Percentiles rank a stretch among this genome's conserved stretches.
These are phyloP conservation scores for Penicillium brevicompactum DNA, from an alignment of 2,329 filamentous ascomycete genomes.

Conservation along the genomic window DNA sequence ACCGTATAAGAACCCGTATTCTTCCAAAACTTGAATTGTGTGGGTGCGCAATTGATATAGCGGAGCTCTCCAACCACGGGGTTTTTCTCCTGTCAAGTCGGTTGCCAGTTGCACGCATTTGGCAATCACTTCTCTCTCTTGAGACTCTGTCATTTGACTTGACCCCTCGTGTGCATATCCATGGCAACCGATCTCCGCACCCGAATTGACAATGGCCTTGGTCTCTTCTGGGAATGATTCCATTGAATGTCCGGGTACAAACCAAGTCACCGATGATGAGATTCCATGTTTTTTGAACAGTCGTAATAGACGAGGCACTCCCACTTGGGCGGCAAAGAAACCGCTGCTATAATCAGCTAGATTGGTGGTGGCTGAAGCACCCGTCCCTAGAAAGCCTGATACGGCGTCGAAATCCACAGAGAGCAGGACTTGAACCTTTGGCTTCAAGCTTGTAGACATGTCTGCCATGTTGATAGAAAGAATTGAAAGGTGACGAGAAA, in stretches of 20 bases:
- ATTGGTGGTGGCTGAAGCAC: conserved; percentile 52
- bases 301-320: conserved; percentile 57
- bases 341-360: conserved; percentile 59
- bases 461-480: neutral
- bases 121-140: conserved; percentile 72
- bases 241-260: conserved; percentile 61
- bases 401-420: conserved; percentile 61
- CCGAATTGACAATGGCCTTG: conserved; percentile 53
- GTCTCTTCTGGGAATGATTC: conserved; percentile 60
- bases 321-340: conserved; percentile 60
- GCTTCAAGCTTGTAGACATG: neutral
- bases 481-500: neutral
- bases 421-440: conserved; percentile 27
- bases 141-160: conserved; percentile 68
- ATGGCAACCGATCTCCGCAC: conserved; percentile 54
- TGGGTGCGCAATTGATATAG: conserved; percentile 43
- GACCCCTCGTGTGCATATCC: conserved; percentile 75
- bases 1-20: conserved; percentile 47
- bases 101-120: conserved; percentile 73
- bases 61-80: conserved; percentile 46
- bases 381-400: conserved; percentile 62
- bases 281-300: conserved; percentile 56
- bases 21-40: conserved; percentile 43
- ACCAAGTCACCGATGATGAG: conserved; percentile 60
- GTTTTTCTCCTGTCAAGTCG: conserved; percentile 71